These are phyloP conservation scores for Epichloe elymi DNA, from an alignment of 2,329 filamentous ascomycete species.

Conservation along the genomic window DNA sequence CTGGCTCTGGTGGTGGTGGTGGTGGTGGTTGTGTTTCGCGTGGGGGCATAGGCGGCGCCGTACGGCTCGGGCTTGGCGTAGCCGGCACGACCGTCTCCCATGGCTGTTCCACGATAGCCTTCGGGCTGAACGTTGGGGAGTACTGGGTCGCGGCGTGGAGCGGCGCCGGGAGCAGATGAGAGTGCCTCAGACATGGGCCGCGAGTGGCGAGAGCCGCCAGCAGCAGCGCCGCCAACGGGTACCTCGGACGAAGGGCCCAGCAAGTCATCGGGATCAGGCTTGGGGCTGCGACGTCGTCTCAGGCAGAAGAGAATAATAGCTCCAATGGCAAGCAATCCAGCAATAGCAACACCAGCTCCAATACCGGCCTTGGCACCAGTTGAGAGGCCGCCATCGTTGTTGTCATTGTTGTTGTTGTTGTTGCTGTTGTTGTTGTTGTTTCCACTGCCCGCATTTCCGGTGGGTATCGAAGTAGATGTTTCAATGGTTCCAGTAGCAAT, in stretches of 20 bases:
- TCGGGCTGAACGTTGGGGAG: conserved; percentile 15
- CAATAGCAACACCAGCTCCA: conserved; percentile 26
- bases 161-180: conserved; percentile 14
- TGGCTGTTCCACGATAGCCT: conserved; percentile 27
- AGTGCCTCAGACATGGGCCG: conserved; percentile 19
- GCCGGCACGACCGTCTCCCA: conserved; percentile 25
- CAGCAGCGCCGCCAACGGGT: conserved; percentile 20
- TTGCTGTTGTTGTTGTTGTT: conserved; percentile 6
- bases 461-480: conserved; percentile 15
- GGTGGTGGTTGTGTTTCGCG: conserved; percentile 9
- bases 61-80: conserved; percentile 25
- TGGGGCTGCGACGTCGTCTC: conserved; percentile 18
- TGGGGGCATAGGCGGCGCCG: conserved; percentile 17
- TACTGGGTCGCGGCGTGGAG: conserved; percentile 14
- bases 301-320: conserved; percentile 18
- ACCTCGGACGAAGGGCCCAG: conserved; percentile 28
- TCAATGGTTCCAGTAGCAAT: conserved; percentile 18
- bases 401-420: conserved; percentile 4
- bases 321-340: conserved; percentile 20
- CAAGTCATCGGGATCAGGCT: conserved; percentile 25
- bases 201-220: conserved; percentile 9
- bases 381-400: conserved; percentile 19
- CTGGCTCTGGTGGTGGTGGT: conserved; percentile 5
- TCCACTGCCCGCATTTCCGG: conserved; percentile 13
- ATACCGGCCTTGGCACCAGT: conserved; percentile 32